Conservation (phyloP, 1,284 basidiomycete genomes). For the Puccinia triticina region DNA sequence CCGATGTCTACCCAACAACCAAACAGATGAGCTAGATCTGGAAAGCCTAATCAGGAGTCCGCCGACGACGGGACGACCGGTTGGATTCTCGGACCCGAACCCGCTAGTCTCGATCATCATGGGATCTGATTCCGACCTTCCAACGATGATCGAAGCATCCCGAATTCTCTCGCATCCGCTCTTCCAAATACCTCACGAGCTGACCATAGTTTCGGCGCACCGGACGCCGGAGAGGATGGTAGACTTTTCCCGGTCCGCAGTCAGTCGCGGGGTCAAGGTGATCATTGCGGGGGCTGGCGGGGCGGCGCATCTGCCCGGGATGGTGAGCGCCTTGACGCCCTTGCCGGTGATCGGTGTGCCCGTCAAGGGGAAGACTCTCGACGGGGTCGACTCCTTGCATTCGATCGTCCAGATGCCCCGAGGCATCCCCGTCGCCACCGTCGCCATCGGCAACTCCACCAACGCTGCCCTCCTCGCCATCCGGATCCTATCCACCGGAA, state of each 20-base stretch:
- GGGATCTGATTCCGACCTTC: constrained; percentile 98
- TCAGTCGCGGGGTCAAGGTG: constrained; percentile 71
- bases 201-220: constrained; percentile 95
- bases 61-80: not conserved
- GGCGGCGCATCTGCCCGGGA: constrained; percentile 94
- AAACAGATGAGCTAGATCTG: constrained; percentile 53
- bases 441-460: constrained; percentile 93
- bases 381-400: constrained; percentile 93
- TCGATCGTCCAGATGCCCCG: constrained; percentile 99
- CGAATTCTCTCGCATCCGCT: constrained; percentile 70
- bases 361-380: constrained; percentile 88
- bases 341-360: constrained; percentile 95
- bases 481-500: constrained; percentile 77
- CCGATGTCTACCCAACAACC: constrained; percentile 57
- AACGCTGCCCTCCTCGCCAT: constrained; percentile 92
- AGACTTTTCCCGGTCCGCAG: constrained; percentile 78
- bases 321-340: constrained; percentile 92
- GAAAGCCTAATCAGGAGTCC: not conserved
- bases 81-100: constrained; percentile 65
- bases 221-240: constrained; percentile 87
- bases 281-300: constrained; percentile 97
- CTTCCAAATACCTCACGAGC: constrained; percentile 85
- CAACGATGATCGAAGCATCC: constrained; percentile 87
- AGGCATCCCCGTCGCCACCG: constrained; percentile 94
- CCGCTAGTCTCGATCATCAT: constrained; percentile 94